Base-by-base conservation (phyloP, 1,139 yeast species). In the Yamadazyma siamensis region DNA sequence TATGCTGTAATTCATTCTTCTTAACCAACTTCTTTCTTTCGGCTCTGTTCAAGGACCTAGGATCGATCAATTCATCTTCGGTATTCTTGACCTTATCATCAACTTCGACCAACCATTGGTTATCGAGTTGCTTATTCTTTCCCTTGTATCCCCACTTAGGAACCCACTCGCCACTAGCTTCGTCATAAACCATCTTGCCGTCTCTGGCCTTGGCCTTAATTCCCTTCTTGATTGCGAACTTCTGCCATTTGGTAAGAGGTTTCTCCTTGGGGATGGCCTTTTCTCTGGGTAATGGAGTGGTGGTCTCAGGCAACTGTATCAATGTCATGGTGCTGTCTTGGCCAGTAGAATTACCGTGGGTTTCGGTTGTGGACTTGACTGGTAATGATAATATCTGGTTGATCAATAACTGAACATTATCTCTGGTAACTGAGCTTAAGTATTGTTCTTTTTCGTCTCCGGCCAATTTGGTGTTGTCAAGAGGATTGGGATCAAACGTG, bases 111-210 rank as follows among this genome's bases (percentile, higher is more conserved):
- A 88, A 72, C 98, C 98, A 91, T 61, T 91, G 96, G 54, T 74
- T 67, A 52, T 91, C 97, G 47, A 80, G 54, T 36, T 80, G 77
- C 65, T 91, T 91, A 62, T 91, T 91, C 59, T 77, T 77, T 51
- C 98, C 98, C 46, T 84, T 81, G 66, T 82, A 91, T 38, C 99
- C 99, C 98, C 98, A 94, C 61, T 88, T 89, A 48, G 95, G 94
- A 38, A 83, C 96, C 98, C 98, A 94, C 60, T 88, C 89, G 31
- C 91, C 91, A 17, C 75, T 64, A 27, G 75, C 94, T 59, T 94
- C 97, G 56, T 91, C 96, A 50, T 66, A 94, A 2, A 86, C 89
- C 76, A 82, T 70, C 65, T 87, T 91, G 30, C 96, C 96, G 22
- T 86, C 83, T 59, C 81, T 88, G 43, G 86, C 85, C 70, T 86